A percentile compares a stretch with the other conserved stretches of the same genome.
These are phyloP conservation scores for Gossypium turneri DNA, from an alignment of 345 rosid species.

Conservation along the genomic window DNA sequence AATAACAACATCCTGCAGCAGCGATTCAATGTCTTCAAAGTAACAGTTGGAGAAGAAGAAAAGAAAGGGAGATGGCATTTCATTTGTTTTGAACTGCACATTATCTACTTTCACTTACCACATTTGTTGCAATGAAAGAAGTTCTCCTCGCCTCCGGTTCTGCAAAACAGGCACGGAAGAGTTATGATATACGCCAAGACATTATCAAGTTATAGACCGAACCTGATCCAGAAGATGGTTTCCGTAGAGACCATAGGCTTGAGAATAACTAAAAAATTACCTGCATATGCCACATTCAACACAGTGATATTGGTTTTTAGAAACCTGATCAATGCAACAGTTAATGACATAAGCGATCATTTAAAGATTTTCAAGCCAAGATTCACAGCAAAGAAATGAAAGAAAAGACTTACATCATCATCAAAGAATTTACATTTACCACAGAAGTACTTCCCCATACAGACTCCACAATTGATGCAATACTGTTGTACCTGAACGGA, in stretches of 20 bases:
- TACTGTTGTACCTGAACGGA: conserved; percentile 45
- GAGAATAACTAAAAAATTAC: conserved; percentile 22
- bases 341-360: not conserved
- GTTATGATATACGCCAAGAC: not conserved
- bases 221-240: not conserved
- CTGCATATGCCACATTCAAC: conserved; percentile 68
- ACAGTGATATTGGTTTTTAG: conserved; percentile 62
- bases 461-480: conserved; percentile 56
- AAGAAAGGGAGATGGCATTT: not conserved
- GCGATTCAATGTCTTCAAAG: not conserved
- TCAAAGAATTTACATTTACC: conserved; percentile 61
- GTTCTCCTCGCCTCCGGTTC: conserved; percentile 60
- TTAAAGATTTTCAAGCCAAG: not conserved
- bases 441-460: conserved; percentile 71
- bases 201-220: not conserved
- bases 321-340: conserved; percentile 32
- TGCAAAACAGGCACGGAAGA: conserved; percentile 20
- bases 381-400: not conserved
- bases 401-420: conserved; percentile 47
- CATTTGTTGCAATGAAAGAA: conserved; percentile 61
- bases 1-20: conserved; percentile 57
- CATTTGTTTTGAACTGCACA: not conserved
- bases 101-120: conserved; percentile 33
- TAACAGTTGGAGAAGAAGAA: not conserved
- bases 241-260: not conserved